phyloP scores from a whole-genome alignment of 2,329 filamentous ascomycete species.

The Parascedosporium putredinis region DNA sequence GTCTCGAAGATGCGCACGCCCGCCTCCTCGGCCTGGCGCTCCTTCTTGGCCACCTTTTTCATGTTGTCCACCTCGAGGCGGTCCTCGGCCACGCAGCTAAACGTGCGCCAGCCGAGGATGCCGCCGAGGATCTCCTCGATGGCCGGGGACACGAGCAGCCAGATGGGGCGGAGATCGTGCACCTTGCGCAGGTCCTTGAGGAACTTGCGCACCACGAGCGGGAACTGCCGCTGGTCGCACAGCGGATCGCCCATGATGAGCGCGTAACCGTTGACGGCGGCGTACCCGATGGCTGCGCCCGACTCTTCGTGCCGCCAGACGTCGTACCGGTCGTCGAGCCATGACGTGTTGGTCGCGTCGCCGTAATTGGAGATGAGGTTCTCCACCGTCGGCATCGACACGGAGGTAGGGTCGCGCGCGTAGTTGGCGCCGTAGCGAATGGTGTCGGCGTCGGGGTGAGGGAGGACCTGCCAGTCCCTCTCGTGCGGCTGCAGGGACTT shows the following conservation, averaged over 20 bases:
- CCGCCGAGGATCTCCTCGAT: slow-evolving; percentile 71
- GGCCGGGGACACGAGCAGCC: slow-evolving; percentile 75
- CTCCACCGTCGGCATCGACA: slow-evolving; percentile 58
- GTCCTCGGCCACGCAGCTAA: slow-evolving; percentile 83
- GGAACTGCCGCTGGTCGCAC: slow-evolving; percentile 69
- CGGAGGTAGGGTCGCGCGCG: slow-evolving; percentile 15
- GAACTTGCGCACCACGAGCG: slow-evolving; percentile 62
- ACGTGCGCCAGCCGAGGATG: slow-evolving; percentile 75
- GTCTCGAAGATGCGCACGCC: slow-evolving; percentile 72
- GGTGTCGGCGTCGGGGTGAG: slow-evolving; percentile 81
- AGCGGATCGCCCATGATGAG: slow-evolving; percentile 83
- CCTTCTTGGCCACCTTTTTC: slow-evolving; percentile 61
- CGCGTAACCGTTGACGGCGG: slow-evolving; percentile 63
- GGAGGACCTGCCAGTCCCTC: slow-evolving; percentile 46
- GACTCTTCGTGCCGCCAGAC: slow-evolving; percentile 71
- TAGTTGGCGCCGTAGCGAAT: slow-evolving; percentile 37
- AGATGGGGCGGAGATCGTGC: slow-evolving; percentile 63
- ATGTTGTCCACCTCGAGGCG: slow-evolving; percentile 69
- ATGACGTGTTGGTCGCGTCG: slow-evolving; percentile 87
- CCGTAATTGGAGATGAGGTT: slow-evolving; percentile 93
- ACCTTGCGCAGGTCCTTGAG: slow-evolving; percentile 65
- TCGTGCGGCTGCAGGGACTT: slow-evolving; percentile 63
- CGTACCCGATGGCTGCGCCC: slow-evolving; percentile 77
- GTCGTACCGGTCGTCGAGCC: slow-evolving; percentile 80
- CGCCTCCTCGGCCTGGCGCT: slow-evolving; percentile 70